These are phyloP conservation scores for Epicoccum sorghinum DNA, from an alignment of 2,329 filamentous ascomycete species.

Conservation along the genomic window DNA sequence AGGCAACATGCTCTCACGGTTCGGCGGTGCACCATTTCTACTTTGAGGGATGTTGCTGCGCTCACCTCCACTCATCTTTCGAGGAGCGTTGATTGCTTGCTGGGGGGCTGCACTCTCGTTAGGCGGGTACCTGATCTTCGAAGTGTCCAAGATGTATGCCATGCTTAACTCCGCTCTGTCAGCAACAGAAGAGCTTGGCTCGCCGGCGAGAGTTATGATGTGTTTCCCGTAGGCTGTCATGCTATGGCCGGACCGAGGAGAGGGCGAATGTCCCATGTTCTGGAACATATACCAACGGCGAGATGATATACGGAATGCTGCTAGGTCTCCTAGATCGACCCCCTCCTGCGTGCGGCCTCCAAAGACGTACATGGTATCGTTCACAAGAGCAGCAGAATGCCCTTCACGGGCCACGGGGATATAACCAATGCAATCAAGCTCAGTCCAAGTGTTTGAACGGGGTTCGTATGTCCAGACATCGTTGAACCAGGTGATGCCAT, in stretches of 20 bases:
- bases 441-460: constrained; percentile 78
- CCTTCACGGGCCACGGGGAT: constrained; percentile 94
- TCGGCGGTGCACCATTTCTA: constrained; percentile 39
- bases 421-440: constrained; percentile 95
- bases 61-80: constrained; percentile 56
- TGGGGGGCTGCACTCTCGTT: constrained; percentile 64
- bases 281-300: constrained; percentile 99
- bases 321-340: constrained; percentile 87
- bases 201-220: constrained; percentile 89
- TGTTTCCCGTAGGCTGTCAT: constrained; percentile 96
- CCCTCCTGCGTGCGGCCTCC: constrained; percentile 95
- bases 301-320: constrained; percentile 81
- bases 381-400: constrained; percentile 89
- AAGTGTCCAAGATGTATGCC: constrained; percentile 90
- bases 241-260: constrained; percentile 90
- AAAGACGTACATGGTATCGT: constrained; percentile 99
- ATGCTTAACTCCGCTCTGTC: constrained; percentile 84
- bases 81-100: constrained; percentile 43
- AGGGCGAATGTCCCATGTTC: constrained; percentile 97
- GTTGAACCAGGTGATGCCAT: constrained; percentile 97
- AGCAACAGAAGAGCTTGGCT: constrained; percentile 85
- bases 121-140: constrained; percentile 89
- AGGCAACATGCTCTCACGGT: constrained; percentile 53
- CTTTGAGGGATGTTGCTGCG: constrained; percentile 50
- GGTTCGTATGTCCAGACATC: constrained; percentile 98